Percentiles rank a stretch among this genome's conserved stretches.
These are phyloP conservation scores for Elaphomyces granulatus DNA, from an alignment of 495 filamentous ascomycete species.

Conservation along the genomic window DNA sequence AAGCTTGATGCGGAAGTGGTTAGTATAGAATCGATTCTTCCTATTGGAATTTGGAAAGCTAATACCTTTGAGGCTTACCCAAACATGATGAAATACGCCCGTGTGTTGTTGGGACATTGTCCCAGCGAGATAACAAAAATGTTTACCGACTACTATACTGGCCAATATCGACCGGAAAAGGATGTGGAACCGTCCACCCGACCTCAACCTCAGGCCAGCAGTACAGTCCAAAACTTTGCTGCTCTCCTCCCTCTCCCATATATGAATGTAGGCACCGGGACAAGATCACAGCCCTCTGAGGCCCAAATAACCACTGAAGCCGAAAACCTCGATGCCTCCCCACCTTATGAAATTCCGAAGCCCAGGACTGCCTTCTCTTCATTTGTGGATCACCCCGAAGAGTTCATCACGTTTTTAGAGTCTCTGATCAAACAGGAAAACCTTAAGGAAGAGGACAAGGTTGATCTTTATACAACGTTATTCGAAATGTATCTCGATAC, in stretches of 20 bases:
- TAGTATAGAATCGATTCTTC: conserved; percentile 14
- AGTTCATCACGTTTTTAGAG: conserved; percentile 87
- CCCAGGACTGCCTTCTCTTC: conserved; percentile 89
- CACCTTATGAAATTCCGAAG: conserved; percentile 42
- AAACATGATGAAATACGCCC: conserved; percentile 89
- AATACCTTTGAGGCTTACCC: conserved; percentile 51
- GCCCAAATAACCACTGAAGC: conserved; percentile 16
- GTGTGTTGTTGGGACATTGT: conserved; percentile 75
- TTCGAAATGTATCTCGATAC: conserved; percentile 97
- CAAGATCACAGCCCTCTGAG: conserved; percentile 26
- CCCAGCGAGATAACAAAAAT: conserved; percentile 63
- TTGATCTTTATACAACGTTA: conserved; percentile 84
- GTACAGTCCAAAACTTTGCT: conserved; percentile 67
- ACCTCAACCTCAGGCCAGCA: conserved; percentile 42
- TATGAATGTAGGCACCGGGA: conserved; percentile 46
- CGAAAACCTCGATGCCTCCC: conserved; percentile 8
- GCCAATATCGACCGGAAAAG: conserved; percentile 59
- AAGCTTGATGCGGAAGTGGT: conserved; percentile 70
- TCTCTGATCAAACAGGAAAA: conserved; percentile 55
- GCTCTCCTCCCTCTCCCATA: conserved; percentile 76
- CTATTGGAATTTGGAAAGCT: conserved; percentile 3
- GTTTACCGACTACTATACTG: conserved; percentile 89
- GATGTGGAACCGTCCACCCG: conserved; percentile 39
- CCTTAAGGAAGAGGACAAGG: conserved; percentile 53
- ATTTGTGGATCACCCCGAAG: conserved; percentile 82